A percentile compares a stretch with the other conserved stretches of the same genome.
Conservation (phyloP, 139 green algal species). For the Chlorella sp. region DNA sequence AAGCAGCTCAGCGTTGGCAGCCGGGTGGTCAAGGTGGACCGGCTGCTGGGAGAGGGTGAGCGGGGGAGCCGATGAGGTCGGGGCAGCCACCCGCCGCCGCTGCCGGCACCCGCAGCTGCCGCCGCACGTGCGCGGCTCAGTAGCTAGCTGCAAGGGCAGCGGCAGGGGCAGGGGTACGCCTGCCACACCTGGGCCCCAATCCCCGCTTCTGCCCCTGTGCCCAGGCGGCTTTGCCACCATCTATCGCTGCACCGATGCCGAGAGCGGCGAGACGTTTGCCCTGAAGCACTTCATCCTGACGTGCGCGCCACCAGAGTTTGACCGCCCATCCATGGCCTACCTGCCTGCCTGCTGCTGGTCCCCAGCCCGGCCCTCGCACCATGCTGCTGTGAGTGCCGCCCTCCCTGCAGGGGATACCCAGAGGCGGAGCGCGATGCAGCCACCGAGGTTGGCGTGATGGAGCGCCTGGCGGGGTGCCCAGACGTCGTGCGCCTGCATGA, state of each 20-base stretch:
- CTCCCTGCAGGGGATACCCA: conserved; percentile 48
- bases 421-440: conserved; percentile 61
- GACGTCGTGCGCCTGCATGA: conserved; percentile 75
- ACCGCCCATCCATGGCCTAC: neutral
- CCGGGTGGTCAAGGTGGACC: neutral
- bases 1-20: conserved; percentile 5
- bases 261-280: conserved; percentile 57
- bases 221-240: conserved; percentile 76
- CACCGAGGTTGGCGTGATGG: conserved; percentile 53
- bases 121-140: too few relatives aligned
- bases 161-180: too few relatives aligned
- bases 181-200: neutral
- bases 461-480: conserved; percentile 43
- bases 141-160: too few relatives aligned
- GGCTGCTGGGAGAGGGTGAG: conserved; percentile 30
- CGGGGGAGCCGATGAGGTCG: neutral
- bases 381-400: neutral
- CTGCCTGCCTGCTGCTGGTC: neutral
- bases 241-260: conserved; percentile 64
- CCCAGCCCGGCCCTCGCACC: neutral
- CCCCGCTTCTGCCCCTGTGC: neutral
- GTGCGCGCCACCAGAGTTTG: neutral
- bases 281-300: conserved; percentile 84
- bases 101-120: neutral
- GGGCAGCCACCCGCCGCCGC: too few relatives aligned